Evolutionary conservation across 768 basidiomycete species (phyloP).

Genomic region (Filobasidium floriforme): DNA sequence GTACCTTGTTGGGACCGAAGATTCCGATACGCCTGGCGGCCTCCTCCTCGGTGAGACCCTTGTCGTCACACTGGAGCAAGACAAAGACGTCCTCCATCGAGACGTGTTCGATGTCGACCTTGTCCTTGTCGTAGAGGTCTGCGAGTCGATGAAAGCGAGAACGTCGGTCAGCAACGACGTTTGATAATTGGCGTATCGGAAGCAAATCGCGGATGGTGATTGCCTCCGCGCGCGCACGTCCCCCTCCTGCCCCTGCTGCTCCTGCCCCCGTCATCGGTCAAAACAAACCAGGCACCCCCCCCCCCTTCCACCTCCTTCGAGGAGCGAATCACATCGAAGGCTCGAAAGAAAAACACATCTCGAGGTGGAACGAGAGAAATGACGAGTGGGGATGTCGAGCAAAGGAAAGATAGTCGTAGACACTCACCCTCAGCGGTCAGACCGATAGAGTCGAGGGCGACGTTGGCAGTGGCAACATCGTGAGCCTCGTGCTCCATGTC

Average conservation of each 20-base stretch:
- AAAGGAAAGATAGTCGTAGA: not conserved
- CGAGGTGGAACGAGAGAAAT: too few species aligned
- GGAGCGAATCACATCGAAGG: not conserved
- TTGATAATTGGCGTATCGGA: not conserved
- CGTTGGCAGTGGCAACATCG: slow-evolving; percentile 33
- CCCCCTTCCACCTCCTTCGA: too few species aligned
- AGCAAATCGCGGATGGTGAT: not conserved
- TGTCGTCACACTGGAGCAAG: slow-evolving; percentile 79
- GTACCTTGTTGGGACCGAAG: slow-evolving; percentile 83
- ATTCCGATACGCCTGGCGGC: slow-evolving; percentile 75
- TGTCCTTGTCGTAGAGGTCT: slow-evolving; percentile 83
- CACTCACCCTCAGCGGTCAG: slow-evolving; percentile 39
- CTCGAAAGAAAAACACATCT: too few species aligned
- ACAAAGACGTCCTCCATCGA: slow-evolving; percentile 95
- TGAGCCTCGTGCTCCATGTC: slow-evolving; percentile 36
- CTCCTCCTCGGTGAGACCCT: slow-evolving; percentile 68
- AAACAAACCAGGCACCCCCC: not conserved
- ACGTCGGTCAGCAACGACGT: not conserved
- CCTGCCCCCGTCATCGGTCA: not conserved
- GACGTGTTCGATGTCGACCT: slow-evolving; percentile 96
- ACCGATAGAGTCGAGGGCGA: slow-evolving; percentile 44
- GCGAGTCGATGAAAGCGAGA: slow-evolving; percentile 9
- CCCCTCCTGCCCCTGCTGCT: not conserved
- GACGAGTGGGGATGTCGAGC: not conserved
- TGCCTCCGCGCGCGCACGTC: slow-evolving; percentile 1